Percentiles rank a stretch among this genome's conserved stretches.
These are phyloP conservation scores for Solanum megistacrolobum DNA, from an alignment of 257 asterid species.

Conservation along the genomic window DNA sequence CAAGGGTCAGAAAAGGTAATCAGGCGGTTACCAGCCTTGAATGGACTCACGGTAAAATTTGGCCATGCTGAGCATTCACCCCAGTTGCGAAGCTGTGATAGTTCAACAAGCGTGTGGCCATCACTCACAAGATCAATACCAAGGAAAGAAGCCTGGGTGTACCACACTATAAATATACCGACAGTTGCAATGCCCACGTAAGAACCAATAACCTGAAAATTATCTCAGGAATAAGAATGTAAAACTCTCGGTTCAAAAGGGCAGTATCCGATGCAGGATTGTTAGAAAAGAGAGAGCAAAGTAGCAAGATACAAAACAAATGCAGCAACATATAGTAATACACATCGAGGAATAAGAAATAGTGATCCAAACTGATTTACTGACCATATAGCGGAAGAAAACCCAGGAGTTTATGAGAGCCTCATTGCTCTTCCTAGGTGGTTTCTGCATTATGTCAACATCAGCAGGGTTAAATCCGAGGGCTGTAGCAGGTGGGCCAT, in stretches of 20 bases:
- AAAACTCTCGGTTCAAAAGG: background rate
- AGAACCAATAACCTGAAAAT: slow-evolving; percentile 68
- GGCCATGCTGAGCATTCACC: slow-evolving; percentile 78
- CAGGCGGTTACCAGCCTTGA: slow-evolving; percentile 44
- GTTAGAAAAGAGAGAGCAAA: background rate
- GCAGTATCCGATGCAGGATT: background rate
- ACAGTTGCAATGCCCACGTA: slow-evolving; percentile 86
- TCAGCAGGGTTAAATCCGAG: slow-evolving; percentile 90
- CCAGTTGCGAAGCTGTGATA: slow-evolving; percentile 86
- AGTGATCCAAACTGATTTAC: background rate
- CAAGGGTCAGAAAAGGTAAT: slow-evolving; percentile 59
- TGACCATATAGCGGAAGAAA: slow-evolving; percentile 73
- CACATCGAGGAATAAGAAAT: background rate
- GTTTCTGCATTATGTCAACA: slow-evolving; percentile 76
- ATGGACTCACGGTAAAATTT: slow-evolving; percentile 60
- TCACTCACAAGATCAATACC: slow-evolving; percentile 55
- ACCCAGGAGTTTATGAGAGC: slow-evolving; percentile 76
- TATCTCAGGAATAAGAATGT: background rate
- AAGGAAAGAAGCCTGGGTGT: slow-evolving; percentile 67
- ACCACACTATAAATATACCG: slow-evolving; percentile 81
- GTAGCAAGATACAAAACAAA: background rate
- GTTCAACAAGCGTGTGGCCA: slow-evolving; percentile 69
- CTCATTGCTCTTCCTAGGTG: slow-evolving; percentile 70
- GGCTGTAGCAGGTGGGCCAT: slow-evolving; percentile 98
- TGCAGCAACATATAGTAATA: background rate